Percentiles rank a stretch among this genome's conserved stretches.
Evolutionary conservation across 306 rosid species (phyloP).

Genomic region (Prunus armeniaca): DNA sequence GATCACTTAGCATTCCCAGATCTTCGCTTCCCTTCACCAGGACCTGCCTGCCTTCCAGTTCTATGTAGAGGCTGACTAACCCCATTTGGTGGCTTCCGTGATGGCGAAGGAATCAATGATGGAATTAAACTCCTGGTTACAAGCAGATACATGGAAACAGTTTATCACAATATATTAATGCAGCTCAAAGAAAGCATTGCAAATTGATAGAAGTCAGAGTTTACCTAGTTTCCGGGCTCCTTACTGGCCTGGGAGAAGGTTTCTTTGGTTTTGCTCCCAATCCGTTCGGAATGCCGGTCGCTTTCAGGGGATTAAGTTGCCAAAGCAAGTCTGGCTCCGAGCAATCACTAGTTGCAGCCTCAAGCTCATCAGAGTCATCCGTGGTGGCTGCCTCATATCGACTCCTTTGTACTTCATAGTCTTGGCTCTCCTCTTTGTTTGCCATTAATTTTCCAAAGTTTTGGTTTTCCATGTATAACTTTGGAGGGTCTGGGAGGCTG

Average conservation of each 20-base stretch:
- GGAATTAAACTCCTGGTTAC: conserved; percentile 67
- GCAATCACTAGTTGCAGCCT: conserved; percentile 73
- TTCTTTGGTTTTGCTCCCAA: conserved; percentile 48
- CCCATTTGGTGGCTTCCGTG: conserved; percentile 48
- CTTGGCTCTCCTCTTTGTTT: conserved; percentile 40
- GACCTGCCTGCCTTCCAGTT: conserved; percentile 37
- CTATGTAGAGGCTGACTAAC: conserved; percentile 31
- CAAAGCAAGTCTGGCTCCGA: conserved; percentile 80
- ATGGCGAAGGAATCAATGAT: conserved; percentile 70
- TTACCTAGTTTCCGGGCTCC: conserved; percentile 62
- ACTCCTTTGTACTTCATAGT: conserved; percentile 23
- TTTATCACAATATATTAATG: not conserved
- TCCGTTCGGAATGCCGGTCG: conserved; percentile 43
- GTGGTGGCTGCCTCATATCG: conserved; percentile 40
- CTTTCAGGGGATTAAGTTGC: conserved; percentile 44
- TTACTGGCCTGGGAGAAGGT: conserved; percentile 34
- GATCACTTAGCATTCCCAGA: conserved; percentile 50
- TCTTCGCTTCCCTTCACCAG: conserved; percentile 53
- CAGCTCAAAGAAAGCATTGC: not conserved
- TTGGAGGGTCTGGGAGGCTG: conserved; percentile 41
- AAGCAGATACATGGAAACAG: not conserved
- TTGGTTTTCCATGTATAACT: conserved; percentile 29
- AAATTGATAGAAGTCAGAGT: not conserved
- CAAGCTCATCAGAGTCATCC: conserved; percentile 71
- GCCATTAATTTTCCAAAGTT: conserved; percentile 12